Percentiles rank a stretch among this genome's conserved stretches.
phyloP scores from a whole-genome alignment of 78 protist genomes.

The Monosiga brevicollis region DNA sequence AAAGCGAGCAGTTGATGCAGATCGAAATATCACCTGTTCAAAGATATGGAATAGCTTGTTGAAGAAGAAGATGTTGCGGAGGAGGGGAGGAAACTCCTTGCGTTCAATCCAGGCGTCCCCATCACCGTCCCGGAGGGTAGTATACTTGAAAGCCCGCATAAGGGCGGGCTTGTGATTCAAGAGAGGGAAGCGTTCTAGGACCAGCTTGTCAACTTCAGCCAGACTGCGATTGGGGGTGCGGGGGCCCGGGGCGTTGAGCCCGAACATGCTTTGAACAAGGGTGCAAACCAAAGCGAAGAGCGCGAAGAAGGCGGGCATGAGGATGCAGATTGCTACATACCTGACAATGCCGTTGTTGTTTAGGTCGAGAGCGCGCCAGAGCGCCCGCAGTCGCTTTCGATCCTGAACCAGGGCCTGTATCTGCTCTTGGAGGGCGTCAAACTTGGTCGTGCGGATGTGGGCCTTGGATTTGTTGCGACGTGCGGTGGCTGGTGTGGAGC shows the following conservation, averaged over 20 bases:
- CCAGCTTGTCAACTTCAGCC: background rate
- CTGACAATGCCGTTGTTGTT: background rate
- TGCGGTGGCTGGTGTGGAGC: background rate
- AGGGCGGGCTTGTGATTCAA: background rate
- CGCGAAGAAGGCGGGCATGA: too few relatives aligned
- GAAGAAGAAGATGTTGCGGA: background rate
- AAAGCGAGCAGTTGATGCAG: too few relatives aligned
- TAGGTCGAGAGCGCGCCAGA: background rate
- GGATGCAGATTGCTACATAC: too few relatives aligned
- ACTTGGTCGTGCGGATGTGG: background rate
- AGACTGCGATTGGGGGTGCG: too few relatives aligned
- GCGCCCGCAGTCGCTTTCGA: background rate
- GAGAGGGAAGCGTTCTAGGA: background rate
- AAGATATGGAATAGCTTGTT: background rate
- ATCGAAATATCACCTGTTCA: too few relatives aligned
- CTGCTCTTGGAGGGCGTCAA: background rate
- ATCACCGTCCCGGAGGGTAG: background rate
- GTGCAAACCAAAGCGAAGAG: too few relatives aligned
- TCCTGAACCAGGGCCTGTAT: background rate
- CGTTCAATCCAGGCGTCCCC: background rate
- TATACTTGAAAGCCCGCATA: background rate
- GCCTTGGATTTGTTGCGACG: background rate
- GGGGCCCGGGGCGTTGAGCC: too few relatives aligned
- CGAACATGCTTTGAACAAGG: too few relatives aligned
- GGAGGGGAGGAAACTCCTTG: background rate